Evolutionary conservation across 345 rosid species (phyloP).

Genomic region (Garcia nutans): DNA sequence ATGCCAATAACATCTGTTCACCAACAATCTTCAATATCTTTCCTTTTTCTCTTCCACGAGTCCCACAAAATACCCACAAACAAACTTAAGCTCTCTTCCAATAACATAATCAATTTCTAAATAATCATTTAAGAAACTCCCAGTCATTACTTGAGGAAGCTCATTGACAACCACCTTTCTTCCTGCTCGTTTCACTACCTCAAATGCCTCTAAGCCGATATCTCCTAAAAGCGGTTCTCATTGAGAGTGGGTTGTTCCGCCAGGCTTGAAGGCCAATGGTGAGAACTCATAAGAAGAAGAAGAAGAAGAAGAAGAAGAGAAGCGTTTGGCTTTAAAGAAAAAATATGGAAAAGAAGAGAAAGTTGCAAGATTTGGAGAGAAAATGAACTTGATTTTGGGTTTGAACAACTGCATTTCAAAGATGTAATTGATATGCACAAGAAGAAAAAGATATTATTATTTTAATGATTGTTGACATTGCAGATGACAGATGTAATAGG

Average conservation of each 20-base stretch:
- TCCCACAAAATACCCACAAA: conserved; percentile 29
- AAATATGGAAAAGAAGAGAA: conserved; percentile 12
- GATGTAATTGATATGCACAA: no score
- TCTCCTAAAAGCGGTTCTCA: conserved; percentile 43
- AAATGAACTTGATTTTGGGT: conserved; percentile 1
- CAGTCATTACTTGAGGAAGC: conserved; percentile 26
- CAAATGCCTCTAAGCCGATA: conserved; percentile 29
- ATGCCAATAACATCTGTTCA: conserved; percentile 14
- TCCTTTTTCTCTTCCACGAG: conserved; percentile 15
- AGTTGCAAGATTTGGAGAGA: background rate
- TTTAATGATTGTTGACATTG: no score
- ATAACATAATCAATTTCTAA: conserved; percentile 23
- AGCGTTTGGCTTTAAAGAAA: conserved; percentile 11
- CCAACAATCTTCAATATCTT: background rate
- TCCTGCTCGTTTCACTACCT: conserved; percentile 20
- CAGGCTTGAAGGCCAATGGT: conserved; percentile 46
- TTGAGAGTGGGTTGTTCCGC: conserved; percentile 61
- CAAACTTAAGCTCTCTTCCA: conserved; percentile 21
- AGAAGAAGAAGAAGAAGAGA: conserved; percentile 37
- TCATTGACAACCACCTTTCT: conserved; percentile 25
- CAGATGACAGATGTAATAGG: no score
- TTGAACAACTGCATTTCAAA: background rate
- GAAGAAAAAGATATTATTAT: no score
- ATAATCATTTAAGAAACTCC: conserved; percentile 28
- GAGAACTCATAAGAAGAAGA: conserved; percentile 38